These are phyloP conservation scores for Yamadazyma olivae DNA, from an alignment of 805 yeast species.

Conservation along the genomic window DNA sequence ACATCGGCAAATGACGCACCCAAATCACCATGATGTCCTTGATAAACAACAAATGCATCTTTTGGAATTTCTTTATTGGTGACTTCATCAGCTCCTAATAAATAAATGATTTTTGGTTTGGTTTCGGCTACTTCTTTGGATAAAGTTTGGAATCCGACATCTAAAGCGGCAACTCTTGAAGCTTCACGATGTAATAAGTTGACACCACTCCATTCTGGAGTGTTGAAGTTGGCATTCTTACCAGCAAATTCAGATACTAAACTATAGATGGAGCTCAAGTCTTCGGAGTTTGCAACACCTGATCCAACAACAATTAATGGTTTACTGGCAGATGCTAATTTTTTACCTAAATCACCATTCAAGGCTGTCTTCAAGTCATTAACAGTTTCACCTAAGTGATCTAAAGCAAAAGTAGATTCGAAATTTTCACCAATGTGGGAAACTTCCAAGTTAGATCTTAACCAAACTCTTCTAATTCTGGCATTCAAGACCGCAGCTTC, in stretches of 20 bases:
- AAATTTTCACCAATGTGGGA: slow-evolving; percentile 73
- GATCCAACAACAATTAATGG: slow-evolving; percentile 84
- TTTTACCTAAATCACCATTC: slow-evolving; percentile 65
- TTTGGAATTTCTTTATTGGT: slow-evolving; percentile 65
- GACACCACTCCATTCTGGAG: slow-evolving; percentile 77
- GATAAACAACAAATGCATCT: slow-evolving; percentile 85
- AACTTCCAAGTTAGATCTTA: slow-evolving; percentile 62
- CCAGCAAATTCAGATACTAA: slow-evolving; percentile 59
- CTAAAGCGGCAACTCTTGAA: slow-evolving; percentile 83
- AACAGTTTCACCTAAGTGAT: slow-evolving; percentile 61
- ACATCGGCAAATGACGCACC: slow-evolving; percentile 91
- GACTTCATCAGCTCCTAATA: slow-evolving; percentile 83
- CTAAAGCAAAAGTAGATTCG: slow-evolving; percentile 69
- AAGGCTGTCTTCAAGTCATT: slow-evolving; percentile 58
- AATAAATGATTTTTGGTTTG: slow-evolving; percentile 71
- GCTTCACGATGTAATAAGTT: slow-evolving; percentile 82
- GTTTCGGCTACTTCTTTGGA: slow-evolving; percentile 45
- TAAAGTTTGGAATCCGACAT: slow-evolving; percentile 67
- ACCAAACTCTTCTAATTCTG: slow-evolving; percentile 79
- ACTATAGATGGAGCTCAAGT: slow-evolving; percentile 59
- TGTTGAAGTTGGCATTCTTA: slow-evolving; percentile 55
- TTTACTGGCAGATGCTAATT: slow-evolving; percentile 59
- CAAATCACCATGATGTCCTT: slow-evolving; percentile 88
- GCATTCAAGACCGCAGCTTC: slow-evolving; percentile 88
- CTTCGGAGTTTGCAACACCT: slow-evolving; percentile 66